A percentile compares a stretch with the other conserved stretches of the same genome.
Conservation (phyloP, 345 rosid species). For the Salix dunnii region DNA sequence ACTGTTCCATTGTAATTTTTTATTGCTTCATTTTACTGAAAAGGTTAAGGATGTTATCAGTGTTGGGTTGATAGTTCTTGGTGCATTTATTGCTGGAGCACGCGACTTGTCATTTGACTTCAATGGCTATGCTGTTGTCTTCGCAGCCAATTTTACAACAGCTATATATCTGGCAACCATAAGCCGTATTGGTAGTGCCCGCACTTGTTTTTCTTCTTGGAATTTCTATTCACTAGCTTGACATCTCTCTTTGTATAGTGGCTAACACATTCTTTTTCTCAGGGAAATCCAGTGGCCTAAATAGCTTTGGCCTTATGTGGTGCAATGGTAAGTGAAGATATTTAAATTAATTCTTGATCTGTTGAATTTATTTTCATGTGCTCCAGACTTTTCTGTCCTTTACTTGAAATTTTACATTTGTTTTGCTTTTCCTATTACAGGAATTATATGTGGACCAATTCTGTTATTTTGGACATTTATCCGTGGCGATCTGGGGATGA, state of each 20-base stretch:
- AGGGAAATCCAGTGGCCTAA: conserved; percentile 97
- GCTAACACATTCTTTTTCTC: conserved; percentile 21
- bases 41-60: conserved; percentile 56
- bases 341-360: not conserved
- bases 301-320: conserved; percentile 99
- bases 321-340: conserved; percentile 68
- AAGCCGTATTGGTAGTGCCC: conserved; percentile 68
- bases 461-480: conserved; percentile 81
- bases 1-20: conserved; percentile 19
- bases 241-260: conserved; percentile 9
- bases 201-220: not conserved
- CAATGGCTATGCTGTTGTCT: conserved; percentile 84
- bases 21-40: conserved; percentile 44
- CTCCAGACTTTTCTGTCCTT: not conserved
- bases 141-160: conserved; percentile 80
- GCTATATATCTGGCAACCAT: conserved; percentile 92
- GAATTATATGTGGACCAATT: conserved; percentile 76
- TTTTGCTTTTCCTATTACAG: conserved; percentile 39
- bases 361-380: not conserved
- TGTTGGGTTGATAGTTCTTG: conserved; percentile 84
- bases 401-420: conserved; percentile 9
- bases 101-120: conserved; percentile 92
- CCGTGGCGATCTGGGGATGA: conserved; percentile 65
- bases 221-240: conserved; percentile 8
- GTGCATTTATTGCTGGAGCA: conserved; percentile 93